phyloP scores from a whole-genome alignment of 805 yeast species.

The Pichia californica region DNA sequence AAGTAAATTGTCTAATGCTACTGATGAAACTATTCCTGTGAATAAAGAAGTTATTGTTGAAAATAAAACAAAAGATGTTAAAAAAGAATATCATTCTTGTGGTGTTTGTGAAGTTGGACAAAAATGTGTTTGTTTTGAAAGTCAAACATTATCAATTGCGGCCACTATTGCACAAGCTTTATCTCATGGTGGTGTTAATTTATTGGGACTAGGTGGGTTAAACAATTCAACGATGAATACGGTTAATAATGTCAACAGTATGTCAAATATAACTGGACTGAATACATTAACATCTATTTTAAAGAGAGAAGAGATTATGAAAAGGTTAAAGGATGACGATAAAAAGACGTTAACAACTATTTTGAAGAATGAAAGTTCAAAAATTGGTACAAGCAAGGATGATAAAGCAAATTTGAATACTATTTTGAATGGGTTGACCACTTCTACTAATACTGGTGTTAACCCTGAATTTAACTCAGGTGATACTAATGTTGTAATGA shows the following conservation, averaged over 20 bases:
- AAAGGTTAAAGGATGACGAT: slow-evolving; percentile 9
- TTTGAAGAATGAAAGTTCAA: background rate
- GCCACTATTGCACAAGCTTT: slow-evolving; percentile 7
- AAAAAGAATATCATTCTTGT: slow-evolving; percentile 9
- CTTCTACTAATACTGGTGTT: no score
- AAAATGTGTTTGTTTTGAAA: slow-evolving; percentile 7
- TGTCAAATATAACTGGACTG: slow-evolving; percentile 1
- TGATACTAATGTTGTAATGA: background rate
- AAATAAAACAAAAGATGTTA: background rate
- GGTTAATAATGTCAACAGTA: background rate
- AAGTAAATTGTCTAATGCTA: no score
- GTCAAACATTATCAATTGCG: slow-evolving; percentile 7
- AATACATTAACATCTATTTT: slow-evolving; percentile 3
- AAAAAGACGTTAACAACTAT: slow-evolving; percentile 1
- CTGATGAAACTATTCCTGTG: no score
- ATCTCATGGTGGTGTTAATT: slow-evolving; percentile 6
- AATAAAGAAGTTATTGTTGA: background rate
- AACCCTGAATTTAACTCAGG: no score
- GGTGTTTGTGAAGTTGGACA: slow-evolving; percentile 7
- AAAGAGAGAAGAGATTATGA: slow-evolving; percentile 9
- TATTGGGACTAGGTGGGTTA: slow-evolving; percentile 6
- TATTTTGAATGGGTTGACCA: background rate
- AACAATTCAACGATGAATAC: slow-evolving; percentile 1
- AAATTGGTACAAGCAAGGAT: background rate
- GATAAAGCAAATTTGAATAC: background rate